Conservation (phyloP, 441 rosid species). For the Hura crepitans region DNA sequence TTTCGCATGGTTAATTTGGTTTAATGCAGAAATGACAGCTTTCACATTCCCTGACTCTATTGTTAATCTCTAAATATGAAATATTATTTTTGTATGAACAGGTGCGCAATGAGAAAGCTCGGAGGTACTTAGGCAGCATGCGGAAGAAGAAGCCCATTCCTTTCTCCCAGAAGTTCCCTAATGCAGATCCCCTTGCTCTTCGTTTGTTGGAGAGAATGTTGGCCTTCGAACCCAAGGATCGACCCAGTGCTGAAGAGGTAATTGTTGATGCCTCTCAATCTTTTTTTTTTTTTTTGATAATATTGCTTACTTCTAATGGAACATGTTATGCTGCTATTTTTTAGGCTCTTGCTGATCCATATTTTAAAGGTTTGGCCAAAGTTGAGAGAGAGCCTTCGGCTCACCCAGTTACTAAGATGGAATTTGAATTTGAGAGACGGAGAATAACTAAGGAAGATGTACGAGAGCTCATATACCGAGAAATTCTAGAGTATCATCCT, state of each 20-base stretch:
- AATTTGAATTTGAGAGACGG: constrained; percentile 94
- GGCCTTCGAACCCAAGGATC: constrained; percentile 90
- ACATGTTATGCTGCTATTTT: constrained; percentile 17
- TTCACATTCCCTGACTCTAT: constrained; percentile 1
- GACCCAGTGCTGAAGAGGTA: constrained; percentile 95
- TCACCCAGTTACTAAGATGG: constrained; percentile 91
- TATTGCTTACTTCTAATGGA: constrained; percentile 17
- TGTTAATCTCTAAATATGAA: background rate
- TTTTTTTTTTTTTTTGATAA: background rate
- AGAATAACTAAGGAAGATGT: constrained; percentile 94
- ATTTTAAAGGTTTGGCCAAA: constrained; percentile 89
- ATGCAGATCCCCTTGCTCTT: constrained; percentile 88
- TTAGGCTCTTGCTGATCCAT: constrained; percentile 94
- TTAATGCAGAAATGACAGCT: constrained; percentile 3
- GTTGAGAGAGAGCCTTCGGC: constrained; percentile 97
- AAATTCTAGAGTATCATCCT: constrained; percentile 89
- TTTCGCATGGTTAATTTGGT: constrained; percentile 15
- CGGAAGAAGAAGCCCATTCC: constrained; percentile 81
- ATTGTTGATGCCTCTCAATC: constrained; percentile 14
- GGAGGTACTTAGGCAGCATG: constrained; percentile 91
- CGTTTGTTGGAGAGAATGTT: constrained; percentile 83
- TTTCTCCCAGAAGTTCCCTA: constrained; percentile 79
- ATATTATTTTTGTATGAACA: constrained; percentile 29
- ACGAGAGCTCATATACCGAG: constrained; percentile 86
- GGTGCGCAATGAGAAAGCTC: constrained; percentile 96